phyloP scores from a whole-genome alignment of 2,329 filamentous ascomycete species.

The Penicillium sp. region DNA sequence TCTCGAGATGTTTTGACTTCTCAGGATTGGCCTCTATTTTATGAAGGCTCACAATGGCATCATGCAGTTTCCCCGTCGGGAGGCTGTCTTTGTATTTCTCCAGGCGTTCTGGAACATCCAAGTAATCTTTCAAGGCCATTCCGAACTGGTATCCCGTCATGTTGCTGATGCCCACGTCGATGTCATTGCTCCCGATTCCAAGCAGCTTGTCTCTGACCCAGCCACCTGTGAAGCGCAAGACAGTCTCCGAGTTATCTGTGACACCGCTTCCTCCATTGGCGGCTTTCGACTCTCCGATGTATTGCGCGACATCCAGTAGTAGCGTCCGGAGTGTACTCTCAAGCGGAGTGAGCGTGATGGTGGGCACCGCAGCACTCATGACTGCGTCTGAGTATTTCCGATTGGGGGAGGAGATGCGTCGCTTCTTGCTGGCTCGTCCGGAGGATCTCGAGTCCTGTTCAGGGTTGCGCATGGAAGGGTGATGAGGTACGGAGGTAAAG shows the following conservation, averaged over 20 bases:
- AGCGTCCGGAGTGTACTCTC: slow-evolving; percentile 72
- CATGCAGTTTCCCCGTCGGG: slow-evolving; percentile 51
- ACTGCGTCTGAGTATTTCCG: slow-evolving; percentile 22
- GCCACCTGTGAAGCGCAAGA: slow-evolving; percentile 48
- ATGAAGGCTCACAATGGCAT: slow-evolving; percentile 71
- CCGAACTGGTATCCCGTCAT: slow-evolving; percentile 51
- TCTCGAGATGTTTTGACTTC: slow-evolving; percentile 94
- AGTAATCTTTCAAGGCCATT: slow-evolving; percentile 42
- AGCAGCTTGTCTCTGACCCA: slow-evolving; percentile 52
- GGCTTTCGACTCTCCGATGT: slow-evolving; percentile 47
- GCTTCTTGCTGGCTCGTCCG: slow-evolving; percentile 32
- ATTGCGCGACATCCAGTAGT: slow-evolving; percentile 74
- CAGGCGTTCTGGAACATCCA: slow-evolving; percentile 39
- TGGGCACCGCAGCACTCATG: slow-evolving; percentile 30
- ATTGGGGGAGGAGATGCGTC: slow-evolving; percentile 28
- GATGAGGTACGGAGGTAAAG: slow-evolving; percentile 6
- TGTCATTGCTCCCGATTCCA: slow-evolving; percentile 46
- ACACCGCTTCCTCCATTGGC: slow-evolving; percentile 41
- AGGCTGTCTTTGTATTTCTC: slow-evolving; percentile 46
- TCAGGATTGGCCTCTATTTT: slow-evolving; percentile 90
- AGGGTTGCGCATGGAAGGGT: slow-evolving; percentile 29
- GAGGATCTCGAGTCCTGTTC: slow-evolving; percentile 17
- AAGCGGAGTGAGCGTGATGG: slow-evolving; percentile 61
- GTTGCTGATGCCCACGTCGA: slow-evolving; percentile 48
- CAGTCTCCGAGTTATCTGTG: slow-evolving; percentile 26